phyloP scores from a whole-genome alignment of 495 filamentous ascomycete genomes.

The Penicillium samsonianum region DNA sequence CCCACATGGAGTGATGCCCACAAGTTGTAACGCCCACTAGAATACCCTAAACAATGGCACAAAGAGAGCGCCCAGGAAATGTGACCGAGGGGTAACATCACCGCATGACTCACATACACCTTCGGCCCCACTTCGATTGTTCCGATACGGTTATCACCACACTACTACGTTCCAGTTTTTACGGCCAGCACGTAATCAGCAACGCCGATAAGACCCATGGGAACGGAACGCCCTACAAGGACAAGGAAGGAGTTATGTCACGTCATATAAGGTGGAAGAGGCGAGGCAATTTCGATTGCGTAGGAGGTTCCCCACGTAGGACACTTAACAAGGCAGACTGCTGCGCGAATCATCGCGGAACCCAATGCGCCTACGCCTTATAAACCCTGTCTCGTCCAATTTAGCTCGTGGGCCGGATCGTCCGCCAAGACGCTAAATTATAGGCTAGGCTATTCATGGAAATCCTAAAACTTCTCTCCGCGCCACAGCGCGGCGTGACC shows the following conservation, averaged over 20 bases:
- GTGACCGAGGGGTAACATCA: neutral
- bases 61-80: neutral
- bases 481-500: no score
- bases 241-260: neutral
- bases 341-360: neutral
- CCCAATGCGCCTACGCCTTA: neutral
- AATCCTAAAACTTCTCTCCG: neutral
- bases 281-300: neutral
- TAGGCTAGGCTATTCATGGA: neutral
- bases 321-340: neutral
- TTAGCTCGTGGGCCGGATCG: conserved; percentile 5
- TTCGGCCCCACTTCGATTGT: neutral
- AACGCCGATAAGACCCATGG: no score
- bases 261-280: neutral
- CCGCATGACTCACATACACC: neutral
- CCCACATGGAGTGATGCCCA: no score
- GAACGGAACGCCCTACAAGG: no score
- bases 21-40: no score
- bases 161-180: neutral
- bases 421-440: neutral
- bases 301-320: neutral
- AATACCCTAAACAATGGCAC: no score
- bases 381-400: neutral
- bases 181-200: neutral
- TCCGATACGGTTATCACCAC: neutral